Conservation (phyloP, 78 protist species). For the Monosiga brevicollis region DNA sequence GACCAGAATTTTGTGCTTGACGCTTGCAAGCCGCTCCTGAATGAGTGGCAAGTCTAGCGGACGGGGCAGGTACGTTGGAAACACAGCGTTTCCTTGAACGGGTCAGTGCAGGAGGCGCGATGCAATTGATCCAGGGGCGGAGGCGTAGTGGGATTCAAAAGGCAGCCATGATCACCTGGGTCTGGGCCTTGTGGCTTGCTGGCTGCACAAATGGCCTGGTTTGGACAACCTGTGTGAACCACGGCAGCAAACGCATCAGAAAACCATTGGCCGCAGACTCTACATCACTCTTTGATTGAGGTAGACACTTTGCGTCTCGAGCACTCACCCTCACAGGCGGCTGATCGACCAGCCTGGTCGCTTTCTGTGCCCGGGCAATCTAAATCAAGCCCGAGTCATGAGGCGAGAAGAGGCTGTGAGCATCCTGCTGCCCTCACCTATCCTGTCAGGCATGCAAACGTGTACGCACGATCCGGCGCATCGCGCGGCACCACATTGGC, state of each 20-base stretch:
- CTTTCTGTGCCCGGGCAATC: neutral
- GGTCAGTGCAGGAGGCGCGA: neutral
- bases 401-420: neutral
- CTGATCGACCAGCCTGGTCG: neutral
- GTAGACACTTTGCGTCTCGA: too few species aligned
- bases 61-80: neutral
- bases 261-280: too few species aligned
- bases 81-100: neutral
- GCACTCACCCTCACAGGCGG: neutral
- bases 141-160: neutral
- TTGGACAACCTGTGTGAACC: too few species aligned
- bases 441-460: neutral
- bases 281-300: too few species aligned
- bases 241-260: too few species aligned
- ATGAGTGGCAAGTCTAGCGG: neutral
- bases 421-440: neutral
- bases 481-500: too few species aligned
- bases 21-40: neutral
- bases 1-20: conserved; percentile 38
- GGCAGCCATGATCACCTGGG: neutral
- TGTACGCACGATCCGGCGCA: too few species aligned
- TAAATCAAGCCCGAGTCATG: neutral
- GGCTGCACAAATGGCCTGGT: neutral
- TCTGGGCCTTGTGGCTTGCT: neutral
- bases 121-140: neutral